Evolutionary conservation across 1,284 basidiomycete genomes (phyloP), one percentile per base, ranked within the genome.

Genomic region (Apiotrichum veenhuisii): DNA sequence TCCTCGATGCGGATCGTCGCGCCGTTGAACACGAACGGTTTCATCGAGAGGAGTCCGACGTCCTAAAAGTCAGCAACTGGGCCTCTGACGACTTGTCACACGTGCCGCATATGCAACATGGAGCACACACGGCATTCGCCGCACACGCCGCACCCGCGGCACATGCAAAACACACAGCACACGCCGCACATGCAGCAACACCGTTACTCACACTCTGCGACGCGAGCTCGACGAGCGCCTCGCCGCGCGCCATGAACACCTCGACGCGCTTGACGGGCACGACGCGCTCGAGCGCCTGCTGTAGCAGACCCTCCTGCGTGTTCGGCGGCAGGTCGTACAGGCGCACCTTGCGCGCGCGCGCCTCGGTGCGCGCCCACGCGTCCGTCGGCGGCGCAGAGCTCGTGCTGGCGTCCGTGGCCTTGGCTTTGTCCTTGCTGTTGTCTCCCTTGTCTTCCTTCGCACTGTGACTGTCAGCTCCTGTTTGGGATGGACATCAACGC

Each of bases 251-350:
- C 10, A 77, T 73, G 64, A 90, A 87, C 1, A 94, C 80, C 67
- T 92, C 89, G 0, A 95, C 82, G 1, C 88, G 83, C 53, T 82
- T 85, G 27, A 96, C 85, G 0, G 79, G 74, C 0, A 83, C 83
- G 44, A 87, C 74, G 75, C 91, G 93, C 72, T 92, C 89, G 9
- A 97, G 78, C 0, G 80, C 79, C 78, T 97, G 93, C 67, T 97
- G 93, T 23, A 97, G 74, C 1, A 96, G 78, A 0, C 88, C 92
- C 72, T 96, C 93, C 69, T 94, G 89, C 1, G 84, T 82, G 14
- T 78, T 81, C 3, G 81, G 66, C 3, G 89, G 89, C n/a, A 97
- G 80, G 47, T 86, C 85, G 36, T 81, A 83, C 42, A 96, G 79
- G 25, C 86, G 84, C 11, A 96, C 80, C 30, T 81, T 87, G 47